A percentile compares a stretch with the other conserved stretches of the same genome.
phyloP scores from a whole-genome alignment of 495 filamentous ascomycete genomes.

The Trichoderma asperelloides region DNA sequence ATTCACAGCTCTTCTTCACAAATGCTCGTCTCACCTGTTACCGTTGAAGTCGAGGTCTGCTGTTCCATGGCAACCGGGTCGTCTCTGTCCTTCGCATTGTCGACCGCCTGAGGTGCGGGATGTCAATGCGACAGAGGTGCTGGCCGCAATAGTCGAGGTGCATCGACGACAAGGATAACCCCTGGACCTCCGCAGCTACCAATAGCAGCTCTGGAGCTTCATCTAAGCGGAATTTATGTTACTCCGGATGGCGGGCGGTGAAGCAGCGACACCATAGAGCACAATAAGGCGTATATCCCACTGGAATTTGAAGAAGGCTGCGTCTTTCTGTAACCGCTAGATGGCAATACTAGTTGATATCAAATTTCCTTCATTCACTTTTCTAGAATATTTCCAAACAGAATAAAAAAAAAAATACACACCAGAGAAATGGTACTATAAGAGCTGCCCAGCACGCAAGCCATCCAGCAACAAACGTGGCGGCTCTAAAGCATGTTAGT shows the following conservation, averaged over 20 bases:
- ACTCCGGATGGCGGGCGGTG: slow-evolving; percentile 3
- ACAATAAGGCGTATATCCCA: neutral
- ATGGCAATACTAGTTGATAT: neutral
- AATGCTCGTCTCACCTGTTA: slow-evolving; percentile 45
- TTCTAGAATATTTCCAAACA: neutral
- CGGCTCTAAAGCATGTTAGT: neutral
- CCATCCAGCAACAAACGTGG: neutral
- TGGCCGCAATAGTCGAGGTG: neutral
- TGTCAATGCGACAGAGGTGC: slow-evolving; percentile 6
- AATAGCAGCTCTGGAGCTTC: neutral
- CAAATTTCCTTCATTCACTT: neutral
- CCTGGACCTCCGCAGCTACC: neutral
- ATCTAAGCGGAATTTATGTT: neutral
- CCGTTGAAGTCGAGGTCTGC: slow-evolving; percentile 60
- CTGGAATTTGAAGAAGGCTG: neutral
- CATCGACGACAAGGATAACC: slow-evolving; percentile 3
- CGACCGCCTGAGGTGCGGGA: neutral
- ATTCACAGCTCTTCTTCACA: neutral
- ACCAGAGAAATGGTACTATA: too few relatives aligned
- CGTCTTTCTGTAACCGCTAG: too few relatives aligned
- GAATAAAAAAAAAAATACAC: too few relatives aligned
- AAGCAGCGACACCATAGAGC: neutral
- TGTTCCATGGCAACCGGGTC: slow-evolving; percentile 47
- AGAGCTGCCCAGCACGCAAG: neutral
- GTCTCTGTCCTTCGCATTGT: slow-evolving; percentile 21